A percentile compares a stretch with the other conserved stretches of the same genome.
Conservation (phyloP, 2,329 filamentous ascomycete genomes). For the Xylaria digitata region DNA sequence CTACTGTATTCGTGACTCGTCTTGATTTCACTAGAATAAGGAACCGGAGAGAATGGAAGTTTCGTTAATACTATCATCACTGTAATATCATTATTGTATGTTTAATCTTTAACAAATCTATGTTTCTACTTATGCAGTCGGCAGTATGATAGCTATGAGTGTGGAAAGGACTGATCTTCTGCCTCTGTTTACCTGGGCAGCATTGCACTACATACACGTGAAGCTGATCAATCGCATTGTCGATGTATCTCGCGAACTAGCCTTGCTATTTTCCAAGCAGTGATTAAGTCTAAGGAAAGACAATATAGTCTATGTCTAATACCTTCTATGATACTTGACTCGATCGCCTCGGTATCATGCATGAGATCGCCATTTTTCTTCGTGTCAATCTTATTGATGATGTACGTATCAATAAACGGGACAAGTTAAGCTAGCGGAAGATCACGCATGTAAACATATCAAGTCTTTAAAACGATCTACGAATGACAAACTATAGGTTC, state of each 20-base stretch:
- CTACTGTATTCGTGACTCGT: neutral
- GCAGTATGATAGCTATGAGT: no score
- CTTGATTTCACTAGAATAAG: neutral
- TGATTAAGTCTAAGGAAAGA: neutral
- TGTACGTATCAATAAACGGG: neutral
- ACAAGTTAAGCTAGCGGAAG: neutral
- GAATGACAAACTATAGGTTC: neutral
- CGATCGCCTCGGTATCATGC: neutral
- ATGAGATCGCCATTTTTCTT: neutral
- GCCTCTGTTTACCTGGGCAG: neutral
- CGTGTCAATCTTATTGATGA: neutral
- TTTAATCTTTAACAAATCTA: neutral
- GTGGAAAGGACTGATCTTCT: neutral
- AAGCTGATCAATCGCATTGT: constrained; percentile 2
- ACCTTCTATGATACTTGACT: neutral
- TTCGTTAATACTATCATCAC: neutral
- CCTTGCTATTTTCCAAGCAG: no score
- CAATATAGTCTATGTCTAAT: neutral
- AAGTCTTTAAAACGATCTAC: neutral
- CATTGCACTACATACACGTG: neutral
- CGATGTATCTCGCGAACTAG: neutral
- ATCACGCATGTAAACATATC: neutral
- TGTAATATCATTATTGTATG: neutral
- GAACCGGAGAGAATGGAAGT: neutral
- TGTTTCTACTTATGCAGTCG: neutral